Evolutionary conservation across 2,329 filamentous ascomycete species (phyloP), one percentile per base, ranked within the genome.

Genomic region (Ophiostoma fasciatum): DNA sequence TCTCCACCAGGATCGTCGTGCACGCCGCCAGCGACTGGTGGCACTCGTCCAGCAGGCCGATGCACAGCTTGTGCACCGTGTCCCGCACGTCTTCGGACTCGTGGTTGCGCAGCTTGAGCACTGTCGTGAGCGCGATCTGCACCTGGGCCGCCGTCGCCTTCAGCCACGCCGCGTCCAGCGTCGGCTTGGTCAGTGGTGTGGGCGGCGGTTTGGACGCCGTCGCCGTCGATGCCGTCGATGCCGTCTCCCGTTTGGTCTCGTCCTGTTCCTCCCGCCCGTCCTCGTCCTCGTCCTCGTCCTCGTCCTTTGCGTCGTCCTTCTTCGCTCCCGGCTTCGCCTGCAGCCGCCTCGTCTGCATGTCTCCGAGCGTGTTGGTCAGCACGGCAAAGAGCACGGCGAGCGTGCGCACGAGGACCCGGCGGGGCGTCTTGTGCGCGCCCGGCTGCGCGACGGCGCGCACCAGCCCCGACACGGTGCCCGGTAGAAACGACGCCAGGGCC

Each of bases 401-500:
- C 14, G 71, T 71, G 37, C 60, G 60, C 18, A 76, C 59, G 7
- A 96, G 60, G 0, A 92, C 68, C 28, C 66, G 71, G 45, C 67
- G 75, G 30, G 57, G 54, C 1, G 53, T 55, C 46, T 68, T 73
- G 30, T 63, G 59, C 10, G 68, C 66, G 28, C 69, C 71, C 1
- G 77, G 80, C 1, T 74, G 74, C 5, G 80, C 78, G 34, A 93
- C 59, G 1, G 84, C 61, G 48, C 79, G 87, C 3, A 80, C 77
- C 18, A 98, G 60, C 1, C 76, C 74, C 4, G 90, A 96, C 0
- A 94, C 72, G 0, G 83, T 83, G 9, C 87, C 84, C 0, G 92
- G 90, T 28, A 96, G 64, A 49, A 98, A 90, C 42, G 73, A 87
- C 9, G 84, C 82, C 38, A 93, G 62, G 3, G 82, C 74, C n/a